These are phyloP conservation scores for Lactarius akahatsu DNA, from an alignment of 768 basidiomycete genomes.

Conservation along the genomic window DNA sequence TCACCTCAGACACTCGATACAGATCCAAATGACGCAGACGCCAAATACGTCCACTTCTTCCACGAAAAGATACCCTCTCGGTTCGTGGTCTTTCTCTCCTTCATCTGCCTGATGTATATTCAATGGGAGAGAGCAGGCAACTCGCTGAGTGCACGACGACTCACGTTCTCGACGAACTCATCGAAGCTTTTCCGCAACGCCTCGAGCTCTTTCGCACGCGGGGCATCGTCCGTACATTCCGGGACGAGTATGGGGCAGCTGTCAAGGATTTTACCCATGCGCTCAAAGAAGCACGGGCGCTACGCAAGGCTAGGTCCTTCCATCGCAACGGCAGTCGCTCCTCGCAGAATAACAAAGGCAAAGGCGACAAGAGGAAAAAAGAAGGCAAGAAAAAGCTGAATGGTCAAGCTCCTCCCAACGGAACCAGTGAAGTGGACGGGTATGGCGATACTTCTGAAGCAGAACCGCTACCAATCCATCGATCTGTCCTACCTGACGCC, in stretches of 20 bases:
- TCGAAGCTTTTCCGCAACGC: conserved; percentile 66
- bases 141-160: conserved; percentile 83
- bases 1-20: neutral
- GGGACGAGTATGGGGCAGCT: conserved; percentile 75
- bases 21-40: conserved; percentile 79
- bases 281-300: conserved; percentile 70
- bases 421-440: conserved; percentile 53
- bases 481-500: conserved; percentile 71
- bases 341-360: conserved; percentile 43
- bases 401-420: conserved; percentile 67
- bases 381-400: conserved; percentile 44
- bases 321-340: conserved; percentile 49
- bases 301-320: conserved; percentile 60
- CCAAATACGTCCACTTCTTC: conserved; percentile 90
- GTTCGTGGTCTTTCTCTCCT: conserved; percentile 43
- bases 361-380: conserved; percentile 56
- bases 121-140: conserved; percentile 52
- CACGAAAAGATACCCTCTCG: conserved; percentile 94
- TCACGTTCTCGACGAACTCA: conserved; percentile 75
- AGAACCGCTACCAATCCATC: conserved; percentile 58
- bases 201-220: conserved; percentile 86
- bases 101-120: conserved; percentile 23
- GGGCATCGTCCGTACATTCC: conserved; percentile 88
- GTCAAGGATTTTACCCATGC: conserved; percentile 80
- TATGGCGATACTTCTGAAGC: conserved; percentile 48